Conservation (phyloP, 345 rosid genomes). For the Melaleuca alternifolia region DNA sequence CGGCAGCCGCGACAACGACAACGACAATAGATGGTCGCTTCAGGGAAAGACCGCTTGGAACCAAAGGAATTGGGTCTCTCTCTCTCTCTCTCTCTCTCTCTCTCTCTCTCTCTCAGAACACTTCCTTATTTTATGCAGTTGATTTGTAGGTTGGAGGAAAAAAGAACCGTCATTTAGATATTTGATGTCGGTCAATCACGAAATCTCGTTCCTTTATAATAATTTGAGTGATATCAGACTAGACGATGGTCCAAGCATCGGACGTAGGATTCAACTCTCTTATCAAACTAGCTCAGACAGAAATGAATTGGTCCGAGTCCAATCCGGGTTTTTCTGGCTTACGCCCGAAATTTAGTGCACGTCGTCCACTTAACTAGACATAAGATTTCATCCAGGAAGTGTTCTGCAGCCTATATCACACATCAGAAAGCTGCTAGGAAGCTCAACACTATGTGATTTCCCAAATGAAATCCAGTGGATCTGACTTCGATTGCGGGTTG, state of each 20-base stretch:
- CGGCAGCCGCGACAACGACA: background rate
- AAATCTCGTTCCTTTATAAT: background rate
- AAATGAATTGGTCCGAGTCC: background rate
- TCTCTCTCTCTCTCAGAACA: background rate
- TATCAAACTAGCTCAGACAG: background rate
- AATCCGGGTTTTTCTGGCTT: background rate
- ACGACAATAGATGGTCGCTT: background rate
- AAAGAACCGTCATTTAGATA: background rate
- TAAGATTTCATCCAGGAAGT: background rate
- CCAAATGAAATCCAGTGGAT: background rate
- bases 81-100: too few relatives aligned
- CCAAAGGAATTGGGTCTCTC: constrained; percentile 28
- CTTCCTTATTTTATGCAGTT: background rate
- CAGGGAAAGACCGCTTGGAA: constrained; percentile 31
- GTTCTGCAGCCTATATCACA: background rate
- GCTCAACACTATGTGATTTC: background rate
- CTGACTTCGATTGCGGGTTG: background rate
- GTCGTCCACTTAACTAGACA: background rate
- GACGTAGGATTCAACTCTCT: background rate
- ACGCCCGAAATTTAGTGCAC: background rate
- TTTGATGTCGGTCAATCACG: background rate
- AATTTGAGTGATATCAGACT: background rate
- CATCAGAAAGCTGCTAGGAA: background rate
- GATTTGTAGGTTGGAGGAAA: background rate
- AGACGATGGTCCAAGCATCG: background rate